A percentile compares a stretch with the other conserved stretches of the same genome.
phyloP scores from a whole-genome alignment of 768 basidiomycete species.

The Boletus speciosus region DNA sequence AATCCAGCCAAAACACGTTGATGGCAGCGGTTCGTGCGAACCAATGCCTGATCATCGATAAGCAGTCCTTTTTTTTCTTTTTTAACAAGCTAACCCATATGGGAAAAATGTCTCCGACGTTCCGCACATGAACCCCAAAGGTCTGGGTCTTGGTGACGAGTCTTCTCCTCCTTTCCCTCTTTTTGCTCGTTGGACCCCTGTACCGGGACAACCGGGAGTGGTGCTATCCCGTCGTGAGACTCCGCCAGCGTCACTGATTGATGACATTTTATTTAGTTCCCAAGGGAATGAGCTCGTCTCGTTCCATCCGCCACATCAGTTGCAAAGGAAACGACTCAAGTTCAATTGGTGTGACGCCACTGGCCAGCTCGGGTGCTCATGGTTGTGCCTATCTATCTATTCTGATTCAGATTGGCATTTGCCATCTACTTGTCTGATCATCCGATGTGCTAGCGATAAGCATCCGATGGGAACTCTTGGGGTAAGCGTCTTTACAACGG shows the following conservation, averaged over 20 bases:
- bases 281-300: neutral
- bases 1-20: conserved; percentile 2
- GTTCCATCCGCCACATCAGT: neutral
- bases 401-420: too few species aligned
- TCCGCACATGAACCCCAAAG: neutral
- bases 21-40: conserved; percentile 15
- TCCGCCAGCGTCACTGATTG: conserved; percentile 1
- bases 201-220: neutral
- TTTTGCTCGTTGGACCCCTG: neutral
- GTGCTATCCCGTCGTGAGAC: neutral
- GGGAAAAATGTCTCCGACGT: neutral
- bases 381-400: conserved; percentile 5
- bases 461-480: conserved; percentile 1
- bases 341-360: neutral
- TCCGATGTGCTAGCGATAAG: conserved; percentile 8
- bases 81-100: neutral
- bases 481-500: neutral
- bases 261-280: neutral
- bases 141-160: neutral
- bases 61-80: neutral
- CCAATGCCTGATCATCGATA: conserved; percentile 24
- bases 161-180: neutral
- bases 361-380: neutral
- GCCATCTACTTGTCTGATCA: conserved; percentile 7
- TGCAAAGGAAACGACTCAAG: neutral